A percentile compares a stretch with the other conserved stretches of the same genome.
These are phyloP conservation scores for Globisporangium recalcitrans DNA, from an alignment of 352 stramenopile genomes.

Conservation along the genomic window DNA sequence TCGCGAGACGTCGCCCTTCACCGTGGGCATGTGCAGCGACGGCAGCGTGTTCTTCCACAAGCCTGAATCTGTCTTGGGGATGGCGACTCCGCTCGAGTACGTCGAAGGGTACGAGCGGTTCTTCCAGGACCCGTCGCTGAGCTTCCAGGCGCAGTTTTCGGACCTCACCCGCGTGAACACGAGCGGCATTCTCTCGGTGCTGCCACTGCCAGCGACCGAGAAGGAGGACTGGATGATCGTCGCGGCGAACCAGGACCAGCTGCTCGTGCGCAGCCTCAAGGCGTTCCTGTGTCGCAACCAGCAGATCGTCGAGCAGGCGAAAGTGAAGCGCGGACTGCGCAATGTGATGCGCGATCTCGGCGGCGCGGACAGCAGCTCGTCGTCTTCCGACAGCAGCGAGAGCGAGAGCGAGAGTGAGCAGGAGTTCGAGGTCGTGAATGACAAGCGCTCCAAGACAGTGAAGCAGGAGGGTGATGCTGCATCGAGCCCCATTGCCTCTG, in stretches of 20 bases:
- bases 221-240: constrained; percentile 78
- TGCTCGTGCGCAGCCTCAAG: constrained; percentile 63
- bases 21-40: constrained; percentile 78
- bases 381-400: constrained; percentile 20
- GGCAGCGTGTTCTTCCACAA: constrained; percentile 78
- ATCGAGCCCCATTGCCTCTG: background rate
- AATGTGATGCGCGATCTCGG: constrained; percentile 42
- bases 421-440: constrained; percentile 12
- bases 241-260: constrained; percentile 61
- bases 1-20: constrained; percentile 53
- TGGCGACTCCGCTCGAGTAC: constrained; percentile 65
- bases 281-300: constrained; percentile 62
- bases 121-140: constrained; percentile 70
- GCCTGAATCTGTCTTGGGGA: constrained; percentile 39
- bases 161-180: constrained; percentile 74
- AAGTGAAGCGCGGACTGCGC: constrained; percentile 42
- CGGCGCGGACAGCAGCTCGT: constrained; percentile 24
- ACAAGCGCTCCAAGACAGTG: background rate
- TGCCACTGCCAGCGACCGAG: constrained; percentile 45
- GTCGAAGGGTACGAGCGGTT: constrained; percentile 81
- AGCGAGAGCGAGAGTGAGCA: constrained; percentile 14
- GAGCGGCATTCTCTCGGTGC: constrained; percentile 53
- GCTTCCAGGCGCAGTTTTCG: constrained; percentile 71
- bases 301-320: constrained; percentile 35
- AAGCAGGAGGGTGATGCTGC: constrained; percentile 1